Base-by-base conservation (phyloP, 768 basidiomycete genomes). In the Kwoniella europaea region DNA sequence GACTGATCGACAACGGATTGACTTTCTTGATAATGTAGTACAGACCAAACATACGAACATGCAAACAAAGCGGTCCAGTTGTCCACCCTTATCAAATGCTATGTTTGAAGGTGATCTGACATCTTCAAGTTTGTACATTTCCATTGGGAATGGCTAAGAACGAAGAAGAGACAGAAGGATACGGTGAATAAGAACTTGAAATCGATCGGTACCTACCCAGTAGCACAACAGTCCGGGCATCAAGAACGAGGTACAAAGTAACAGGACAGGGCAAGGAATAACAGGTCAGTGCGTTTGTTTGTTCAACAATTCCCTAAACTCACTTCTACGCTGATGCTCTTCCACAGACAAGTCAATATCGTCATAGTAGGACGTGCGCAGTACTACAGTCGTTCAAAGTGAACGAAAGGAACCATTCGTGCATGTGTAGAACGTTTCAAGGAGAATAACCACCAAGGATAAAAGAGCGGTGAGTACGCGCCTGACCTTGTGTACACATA, bases 321-420 rank as follows among this genome's bases (percentile, higher is more conserved):
- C 7, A 9, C 35, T 35, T 35, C 35, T 24, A 15, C 10, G 22
- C 24, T 41, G 15, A 29, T 13, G 5, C 57, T 18, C 24, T 55
- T 55, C 20, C 46, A 18, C 13, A 15, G 46, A 50, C 46, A 50
- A 10, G 57, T 29, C 57, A 41, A 42, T 13, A 59, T 59, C 57
- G 57, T 59, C 57, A 59, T 59, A 27, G 12, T n/a, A 29, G 57
- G 57, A 59, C 57, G 57, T 59, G 57, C 57, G 57, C 29, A 59
- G 57, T 59, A 4, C 3, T 41, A 13, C 12, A 24, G 24, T 58
- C 13, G 12, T n/a, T 15, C 24, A 27, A 24, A 12, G 2, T 29
- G 57, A 41, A 27, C 4, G 27, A 27, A 27, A 61, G 35, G 18
- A 6, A 43, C 12, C 10, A 61, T 18, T 18, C 15, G 22, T n/a